Evolutionary conservation across 345 rosid genomes (phyloP).

Genomic region (Citrus maxima): DNA sequence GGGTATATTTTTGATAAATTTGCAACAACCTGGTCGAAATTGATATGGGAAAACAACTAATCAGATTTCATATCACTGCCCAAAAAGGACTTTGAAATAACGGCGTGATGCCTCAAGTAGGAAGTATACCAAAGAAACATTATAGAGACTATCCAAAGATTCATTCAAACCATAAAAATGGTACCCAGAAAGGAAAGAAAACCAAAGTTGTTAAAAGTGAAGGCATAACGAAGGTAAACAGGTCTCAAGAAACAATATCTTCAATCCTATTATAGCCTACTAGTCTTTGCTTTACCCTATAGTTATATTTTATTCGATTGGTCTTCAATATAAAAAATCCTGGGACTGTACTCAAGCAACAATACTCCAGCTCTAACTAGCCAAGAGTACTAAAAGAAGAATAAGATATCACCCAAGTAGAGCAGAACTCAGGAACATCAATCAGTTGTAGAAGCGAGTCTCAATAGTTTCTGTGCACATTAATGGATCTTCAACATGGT

Average conservation of each 20-base stretch:
- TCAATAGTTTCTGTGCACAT: background rate
- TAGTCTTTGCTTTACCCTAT: background rate
- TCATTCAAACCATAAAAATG: background rate
- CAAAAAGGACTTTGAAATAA: background rate
- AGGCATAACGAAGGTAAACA: background rate
- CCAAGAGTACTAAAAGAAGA: background rate
- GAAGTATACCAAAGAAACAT: background rate
- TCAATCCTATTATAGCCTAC: background rate
- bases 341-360: slow-evolving; percentile 2
- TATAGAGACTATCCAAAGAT: background rate
- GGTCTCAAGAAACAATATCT: background rate
- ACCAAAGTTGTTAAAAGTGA: background rate
- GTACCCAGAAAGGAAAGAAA: background rate
- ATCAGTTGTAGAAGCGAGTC: background rate
- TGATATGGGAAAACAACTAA: background rate
- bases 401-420: background rate
- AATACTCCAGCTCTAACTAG: background rate
- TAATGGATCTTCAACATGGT: background rate
- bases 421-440: background rate
- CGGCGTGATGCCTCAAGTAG: background rate
- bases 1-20: slow-evolving; percentile 54
- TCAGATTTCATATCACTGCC: background rate
- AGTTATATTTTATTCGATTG: background rate
- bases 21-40: slow-evolving; percentile 43
- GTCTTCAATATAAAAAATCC: background rate